phyloP scores from a whole-genome alignment of 2,329 filamentous ascomycete species.

The Stachybotrys elegans region DNA sequence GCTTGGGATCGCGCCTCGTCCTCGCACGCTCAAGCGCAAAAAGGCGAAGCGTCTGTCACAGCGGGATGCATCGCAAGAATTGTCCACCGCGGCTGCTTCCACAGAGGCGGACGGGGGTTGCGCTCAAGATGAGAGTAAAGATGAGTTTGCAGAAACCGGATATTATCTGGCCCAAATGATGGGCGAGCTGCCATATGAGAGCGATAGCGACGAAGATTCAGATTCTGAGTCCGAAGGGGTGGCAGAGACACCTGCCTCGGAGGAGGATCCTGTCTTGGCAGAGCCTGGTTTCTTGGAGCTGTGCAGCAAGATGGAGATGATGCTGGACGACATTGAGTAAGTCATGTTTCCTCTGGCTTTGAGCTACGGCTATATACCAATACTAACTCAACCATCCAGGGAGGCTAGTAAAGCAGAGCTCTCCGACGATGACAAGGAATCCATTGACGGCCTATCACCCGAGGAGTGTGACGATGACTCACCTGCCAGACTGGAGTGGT shows the following conservation, averaged over 20 bases:
- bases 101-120: not conserved
- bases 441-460: constrained; percentile 21
- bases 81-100: not conserved
- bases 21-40: no score
- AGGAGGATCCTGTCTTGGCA: constrained; percentile 13
- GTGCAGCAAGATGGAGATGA: constrained; percentile 18
- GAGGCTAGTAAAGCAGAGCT: constrained; percentile 14
- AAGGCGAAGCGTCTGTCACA: no score
- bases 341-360: constrained; percentile 1
- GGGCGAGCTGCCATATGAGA: constrained; percentile 8
- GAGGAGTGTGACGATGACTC: constrained; percentile 31
- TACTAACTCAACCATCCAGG: constrained; percentile 7
- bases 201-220: constrained; percentile 15
- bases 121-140: not conserved
- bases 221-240: constrained; percentile 4
- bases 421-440: constrained; percentile 18
- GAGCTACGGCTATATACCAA: constrained; percentile 1
- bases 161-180: constrained; percentile 1
- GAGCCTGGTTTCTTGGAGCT: constrained; percentile 21
- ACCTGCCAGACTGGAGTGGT: constrained; percentile 31
- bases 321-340: constrained; percentile 25
- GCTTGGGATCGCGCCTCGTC: constrained; percentile 17
- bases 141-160: not conserved
- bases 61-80: constrained; percentile 15
- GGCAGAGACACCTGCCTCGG: not conserved